Conservation (phyloP, 176 grass and related monocot species). For the Ananas comosus region DNA sequence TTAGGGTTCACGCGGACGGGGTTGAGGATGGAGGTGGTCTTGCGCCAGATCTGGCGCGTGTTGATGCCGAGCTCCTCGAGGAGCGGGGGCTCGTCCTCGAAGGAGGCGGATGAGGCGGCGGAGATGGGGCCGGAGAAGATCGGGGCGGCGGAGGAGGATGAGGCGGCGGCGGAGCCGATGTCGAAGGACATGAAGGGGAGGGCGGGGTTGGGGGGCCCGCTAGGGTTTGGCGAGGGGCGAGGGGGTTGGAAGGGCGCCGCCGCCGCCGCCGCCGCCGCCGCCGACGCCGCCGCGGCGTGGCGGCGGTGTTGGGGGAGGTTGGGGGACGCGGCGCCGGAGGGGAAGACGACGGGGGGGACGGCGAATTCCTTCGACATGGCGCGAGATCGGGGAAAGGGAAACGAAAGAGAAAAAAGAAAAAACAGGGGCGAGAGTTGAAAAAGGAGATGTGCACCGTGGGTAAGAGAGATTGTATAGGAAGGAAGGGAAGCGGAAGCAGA, state of each 20-base stretch:
- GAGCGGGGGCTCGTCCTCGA: conserved; percentile 86
- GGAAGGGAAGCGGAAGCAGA: not conserved
- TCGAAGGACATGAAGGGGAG: conserved; percentile 98
- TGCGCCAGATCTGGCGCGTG: conserved; percentile 97
- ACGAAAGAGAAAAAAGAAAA: not conserved
- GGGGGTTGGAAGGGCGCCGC: conserved; percentile 56
- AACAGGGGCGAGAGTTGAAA: no score
- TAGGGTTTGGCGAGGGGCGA: conserved; percentile 41
- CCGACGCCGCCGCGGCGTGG: conserved; percentile 13
- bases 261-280: conserved; percentile 14
- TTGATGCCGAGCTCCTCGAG: conserved; percentile 99
- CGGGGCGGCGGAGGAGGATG: conserved; percentile 36
- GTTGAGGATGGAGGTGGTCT: conserved; percentile 84
- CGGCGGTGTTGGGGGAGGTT: conserved; percentile 29
- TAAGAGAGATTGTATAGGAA: not conserved
- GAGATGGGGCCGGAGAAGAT: conserved; percentile 39
- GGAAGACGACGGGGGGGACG: conserved; percentile 76
- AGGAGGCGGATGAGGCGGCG: conserved; percentile 33
- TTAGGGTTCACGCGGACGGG: conserved; percentile 63
- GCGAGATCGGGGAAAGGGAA: not conserved
- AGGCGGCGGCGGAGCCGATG: conserved; percentile 30
- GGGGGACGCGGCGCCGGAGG: conserved; percentile 28
- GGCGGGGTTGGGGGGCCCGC: conserved; percentile 26
- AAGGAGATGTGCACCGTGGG: not conserved
- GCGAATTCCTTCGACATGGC: conserved; percentile 85